Evolutionary conservation across 2,329 filamentous ascomycete genomes (phyloP), one percentile per base, ranked within the genome.

Genomic region (Capronia americana): DNA sequence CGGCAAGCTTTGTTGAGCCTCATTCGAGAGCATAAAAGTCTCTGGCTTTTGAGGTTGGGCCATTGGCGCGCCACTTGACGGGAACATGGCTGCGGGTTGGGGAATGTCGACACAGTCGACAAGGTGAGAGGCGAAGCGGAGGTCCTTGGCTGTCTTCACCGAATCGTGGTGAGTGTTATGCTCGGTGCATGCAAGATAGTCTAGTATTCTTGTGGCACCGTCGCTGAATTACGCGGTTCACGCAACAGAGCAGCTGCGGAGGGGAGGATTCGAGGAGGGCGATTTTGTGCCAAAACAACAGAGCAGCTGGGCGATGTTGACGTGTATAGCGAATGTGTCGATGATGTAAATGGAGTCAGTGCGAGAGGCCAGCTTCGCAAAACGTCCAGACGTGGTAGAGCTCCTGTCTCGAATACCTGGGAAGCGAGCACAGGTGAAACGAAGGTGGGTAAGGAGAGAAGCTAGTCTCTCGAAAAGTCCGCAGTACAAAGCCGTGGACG

Each of bases 1-100:
- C 63, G 95, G 95, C 72, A 99, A 86, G 74, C 92, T 94, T 82
- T 97, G 93, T 82, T 98, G 94, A 68, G 95, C 94, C 83, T 98
- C 94, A 76, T 91, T 93, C 79, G 94, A 97, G 79, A 99, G 86
- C 90, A 99, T 94, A 78, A 99, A 99, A 48, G 95, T 98, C 85
- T 99, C 95, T 73, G 95, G 95, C 81, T 97, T 97, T 83, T 97
- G 93, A 70, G 91, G 91, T 76, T 92, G 90, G 74, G 92, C 91
- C 92, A 97, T 97, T 73, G 89, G 86, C 76, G 91, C 87, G 83
- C 84, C 79, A 73, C 93, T 90, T 82, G 92, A 90, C 73, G 90
- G 86, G 82, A 92, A 94, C 91, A 94, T 93, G 65, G 74, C 61
- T 66, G 62, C 17, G 38, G 38, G 2, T 66, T 8, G 41, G 51